Evolutionary conservation across 2,329 filamentous ascomycete species (phyloP).

Genomic region (Nemania abortiva): DNA sequence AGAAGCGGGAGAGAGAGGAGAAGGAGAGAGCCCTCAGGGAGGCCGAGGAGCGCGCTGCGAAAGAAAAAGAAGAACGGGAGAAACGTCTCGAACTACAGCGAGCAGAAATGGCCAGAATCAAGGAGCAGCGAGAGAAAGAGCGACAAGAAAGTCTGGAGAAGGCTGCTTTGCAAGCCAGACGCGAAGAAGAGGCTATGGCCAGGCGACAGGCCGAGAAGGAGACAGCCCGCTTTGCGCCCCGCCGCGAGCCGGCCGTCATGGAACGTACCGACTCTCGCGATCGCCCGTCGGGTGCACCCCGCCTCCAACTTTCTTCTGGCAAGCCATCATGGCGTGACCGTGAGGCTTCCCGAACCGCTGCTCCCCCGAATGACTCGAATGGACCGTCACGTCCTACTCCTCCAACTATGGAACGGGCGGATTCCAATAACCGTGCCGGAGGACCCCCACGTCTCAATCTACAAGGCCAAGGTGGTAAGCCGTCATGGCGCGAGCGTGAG

Average conservation of each 20-base stretch:
- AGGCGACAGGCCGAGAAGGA: conserved; percentile 76
- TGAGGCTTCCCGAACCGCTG: conserved; percentile 52
- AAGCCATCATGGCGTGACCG: conserved; percentile 72
- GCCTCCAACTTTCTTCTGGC: conserved; percentile 64
- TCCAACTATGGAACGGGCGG: conserved; percentile 47
- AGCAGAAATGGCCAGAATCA: conserved; percentile 74
- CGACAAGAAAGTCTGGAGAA: conserved; percentile 76
- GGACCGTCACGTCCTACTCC: conserved; percentile 49
- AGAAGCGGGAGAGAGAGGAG: conserved; percentile 88
- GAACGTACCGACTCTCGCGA: conserved; percentile 62
- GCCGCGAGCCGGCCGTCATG: conserved; percentile 55
- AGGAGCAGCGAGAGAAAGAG: conserved; percentile 74
- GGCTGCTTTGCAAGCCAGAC: conserved; percentile 78
- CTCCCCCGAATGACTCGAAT: conserved; percentile 43
- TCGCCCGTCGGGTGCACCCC: conserved; percentile 64
- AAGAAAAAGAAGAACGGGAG: conserved; percentile 88
- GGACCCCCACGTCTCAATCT: conserved; percentile 72
- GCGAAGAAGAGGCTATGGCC: conserved; percentile 89
- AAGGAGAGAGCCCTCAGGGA: conserved; percentile 82
- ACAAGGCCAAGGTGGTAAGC: conserved; percentile 69
- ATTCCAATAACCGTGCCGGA: conserved; percentile 44
- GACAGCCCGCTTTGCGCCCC: conserved; percentile 53
- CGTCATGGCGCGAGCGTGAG: conserved; percentile 81
- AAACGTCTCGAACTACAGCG: conserved; percentile 83
- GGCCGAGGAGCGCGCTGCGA: conserved; percentile 83